phyloP scores from a whole-genome alignment of 2,329 filamentous ascomycete species.

The Aspergillus aculeatinus region DNA sequence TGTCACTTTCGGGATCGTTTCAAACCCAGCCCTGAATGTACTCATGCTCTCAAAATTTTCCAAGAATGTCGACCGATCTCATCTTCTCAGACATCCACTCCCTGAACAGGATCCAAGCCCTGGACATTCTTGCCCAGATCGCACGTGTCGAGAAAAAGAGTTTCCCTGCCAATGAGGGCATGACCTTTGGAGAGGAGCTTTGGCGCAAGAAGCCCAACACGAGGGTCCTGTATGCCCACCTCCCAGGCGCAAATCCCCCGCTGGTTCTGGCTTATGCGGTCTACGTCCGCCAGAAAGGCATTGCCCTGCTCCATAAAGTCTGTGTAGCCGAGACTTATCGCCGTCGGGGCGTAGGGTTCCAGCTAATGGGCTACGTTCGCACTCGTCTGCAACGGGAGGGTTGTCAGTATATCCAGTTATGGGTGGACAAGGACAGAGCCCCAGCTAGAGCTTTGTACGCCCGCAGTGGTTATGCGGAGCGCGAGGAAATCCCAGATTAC shows the following conservation, averaged over 20 bases:
- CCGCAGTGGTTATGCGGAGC: constrained; percentile 47
- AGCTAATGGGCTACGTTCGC: constrained; percentile 47
- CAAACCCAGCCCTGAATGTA: constrained; percentile 21
- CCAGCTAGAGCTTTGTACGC: constrained; percentile 48
- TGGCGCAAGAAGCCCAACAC: constrained; percentile 51
- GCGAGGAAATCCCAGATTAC: constrained; percentile 49
- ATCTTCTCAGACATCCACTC: constrained; percentile 41
- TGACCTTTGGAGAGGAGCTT: constrained; percentile 49
- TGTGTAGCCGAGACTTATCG: constrained; percentile 50
- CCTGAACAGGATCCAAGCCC: constrained; percentile 34
- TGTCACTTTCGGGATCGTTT: constrained; percentile 2
- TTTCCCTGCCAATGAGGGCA: constrained; percentile 53
- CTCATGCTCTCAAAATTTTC: constrained; percentile 7
- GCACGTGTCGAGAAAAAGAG: constrained; percentile 49
- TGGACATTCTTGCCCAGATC: constrained; percentile 37
- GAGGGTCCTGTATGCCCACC: constrained; percentile 38
- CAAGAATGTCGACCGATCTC: constrained; percentile 27
- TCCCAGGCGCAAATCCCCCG: constrained; percentile 16
- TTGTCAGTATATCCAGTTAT: constrained; percentile 50
- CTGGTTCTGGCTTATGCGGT: constrained; percentile 50
- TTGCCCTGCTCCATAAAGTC: constrained; percentile 53
- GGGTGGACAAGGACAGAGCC: constrained; percentile 51
- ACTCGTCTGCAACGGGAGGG: constrained; percentile 46
- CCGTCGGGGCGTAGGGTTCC: constrained; percentile 47
- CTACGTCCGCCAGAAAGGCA: constrained; percentile 46